Evolutionary conservation across 2,329 filamentous ascomycete genomes (phyloP), one percentile per base, ranked within the genome.

Genomic region (Stromatinia cepivora): DNA sequence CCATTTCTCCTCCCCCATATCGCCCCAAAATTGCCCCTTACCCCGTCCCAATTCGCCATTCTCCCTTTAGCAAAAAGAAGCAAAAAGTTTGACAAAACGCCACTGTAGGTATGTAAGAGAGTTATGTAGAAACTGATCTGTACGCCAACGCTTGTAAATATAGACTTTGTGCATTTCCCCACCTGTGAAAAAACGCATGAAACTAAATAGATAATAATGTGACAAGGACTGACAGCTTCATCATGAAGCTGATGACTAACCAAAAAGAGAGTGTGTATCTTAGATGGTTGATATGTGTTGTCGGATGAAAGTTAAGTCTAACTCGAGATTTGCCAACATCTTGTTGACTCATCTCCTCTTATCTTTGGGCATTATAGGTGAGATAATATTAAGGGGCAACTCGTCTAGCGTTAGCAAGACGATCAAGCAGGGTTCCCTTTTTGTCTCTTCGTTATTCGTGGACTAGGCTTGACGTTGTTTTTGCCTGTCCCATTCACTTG

Each of bases 401-500:
- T 58, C 39, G 39, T 28, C 28, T 20, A 15, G n/a, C 8, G 0
- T 28, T 22, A 7, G n/a, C 9, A 8, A 28, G 34, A 11, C 36
- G 28, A 66, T 75, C 72, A 75, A 31, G 72, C 67, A 22, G 71
- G 71, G 52, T 75, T 75, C 20, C 70, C 71, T 70, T 81, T 81
- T 70, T 81, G 78, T 72, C 79, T 76, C 71, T 81, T 81, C 52
- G 75, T 77, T 71, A 80, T 79, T 70, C 79, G 76, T 52, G 80
- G 80, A 72, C 80, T 81, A 48, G 79, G 78, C 69, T 81, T 81
- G n/a, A 81, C 78, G 34, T 75, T 74, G 15, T 76, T 73, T 65
- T 76, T 77, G 13, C 73, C 70, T 58, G 71, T 74, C 11, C 77
- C 76, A 61, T 78, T 78, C 6, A 73, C 71, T 66, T 77, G 76